Base-by-base conservation (phyloP, 2,329 filamentous ascomycete genomes). In the Colletotrichum chrysophilum region DNA sequence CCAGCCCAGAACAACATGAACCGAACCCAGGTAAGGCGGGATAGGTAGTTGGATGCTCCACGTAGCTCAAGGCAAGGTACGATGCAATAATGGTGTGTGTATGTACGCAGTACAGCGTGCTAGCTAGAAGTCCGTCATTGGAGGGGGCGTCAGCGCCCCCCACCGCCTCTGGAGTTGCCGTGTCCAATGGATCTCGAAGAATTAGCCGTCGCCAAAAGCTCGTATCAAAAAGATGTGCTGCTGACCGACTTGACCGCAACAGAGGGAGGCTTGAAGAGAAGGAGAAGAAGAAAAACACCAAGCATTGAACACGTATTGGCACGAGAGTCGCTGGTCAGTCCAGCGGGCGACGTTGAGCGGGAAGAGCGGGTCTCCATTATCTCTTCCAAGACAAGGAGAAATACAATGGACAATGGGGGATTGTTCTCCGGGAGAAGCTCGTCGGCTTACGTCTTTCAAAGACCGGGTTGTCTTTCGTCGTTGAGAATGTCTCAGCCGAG, bases 401-500 rank as follows among this genome's bases (percentile, higher is more conserved):
- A 28, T 24, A 32, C 24, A 28, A 48, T 52, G 4, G n/a, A 52
- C 43, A 70, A 70, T 58, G 36, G 56, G 34, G 56, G 26, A 52
- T 32, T 70, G 55, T 61, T 62, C 55, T 62, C 67, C 26, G 12
- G 26, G 36, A n/a, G 43, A 21, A 52, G 43, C 43, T 34, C 32
- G 18, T 30, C 28, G 58, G 28, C 58, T 26, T 32, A 34, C 18
- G 58, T 36, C 58, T 61, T n/a, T 21, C 58, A 43, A 52, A 52
- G 43, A 52, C 43, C n/a, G 18, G 18, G 38, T 48, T 48, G 66
- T 68, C 66, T 69, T 48, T 67, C 32, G 58, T 65, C 68, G 68
- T 65, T 60, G 65, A 66, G 28, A 56, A 62, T 71, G 34, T 66
- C 60, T 66, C 38, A 66, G 48, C 69, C 69, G 60, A 66, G 69